Evolutionary conservation across 306 rosid species (phyloP).

Genomic region (Lathyrus sativus): DNA sequence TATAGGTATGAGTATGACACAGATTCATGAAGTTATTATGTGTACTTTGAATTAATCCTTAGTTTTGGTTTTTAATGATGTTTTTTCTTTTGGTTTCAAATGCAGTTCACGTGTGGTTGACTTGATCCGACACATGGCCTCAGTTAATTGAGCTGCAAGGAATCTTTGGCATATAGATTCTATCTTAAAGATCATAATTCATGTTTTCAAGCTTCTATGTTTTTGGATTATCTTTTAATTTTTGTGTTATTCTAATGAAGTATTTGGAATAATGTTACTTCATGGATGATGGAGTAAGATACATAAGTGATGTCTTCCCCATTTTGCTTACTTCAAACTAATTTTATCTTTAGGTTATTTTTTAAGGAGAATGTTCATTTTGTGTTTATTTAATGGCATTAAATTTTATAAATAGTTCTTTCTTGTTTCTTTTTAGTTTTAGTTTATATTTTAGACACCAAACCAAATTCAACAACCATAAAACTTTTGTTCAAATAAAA

Average conservation of each 20-base stretch:
- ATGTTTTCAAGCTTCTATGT: slow-evolving; percentile 10
- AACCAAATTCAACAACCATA: no score
- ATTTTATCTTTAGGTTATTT: no score
- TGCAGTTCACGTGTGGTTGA: slow-evolving; percentile 55
- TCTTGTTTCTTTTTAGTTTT: no score
- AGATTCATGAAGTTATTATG: not conserved
- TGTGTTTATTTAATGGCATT: no score
- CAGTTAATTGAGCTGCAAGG: slow-evolving; percentile 22
- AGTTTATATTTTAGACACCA: no score
- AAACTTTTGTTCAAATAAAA: no score
- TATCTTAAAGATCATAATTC: not conserved
- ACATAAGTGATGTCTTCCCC: no score
- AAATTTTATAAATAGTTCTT: no score
- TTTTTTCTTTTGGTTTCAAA: not conserved
- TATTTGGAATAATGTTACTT: not conserved
- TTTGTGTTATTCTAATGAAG: not conserved
- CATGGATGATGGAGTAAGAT: no score
- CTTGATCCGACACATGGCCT: slow-evolving; percentile 61
- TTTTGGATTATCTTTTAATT: slow-evolving; percentile 1
- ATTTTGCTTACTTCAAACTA: no score
- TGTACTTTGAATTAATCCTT: not conserved
- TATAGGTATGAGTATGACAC: slow-evolving; percentile 46
- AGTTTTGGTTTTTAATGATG: not conserved
- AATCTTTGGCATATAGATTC: not conserved
- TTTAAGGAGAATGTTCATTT: no score